Conservation (phyloP, 2,329 filamentous ascomycete species). For the Graphilbum ipis-grandicollis region DNA sequence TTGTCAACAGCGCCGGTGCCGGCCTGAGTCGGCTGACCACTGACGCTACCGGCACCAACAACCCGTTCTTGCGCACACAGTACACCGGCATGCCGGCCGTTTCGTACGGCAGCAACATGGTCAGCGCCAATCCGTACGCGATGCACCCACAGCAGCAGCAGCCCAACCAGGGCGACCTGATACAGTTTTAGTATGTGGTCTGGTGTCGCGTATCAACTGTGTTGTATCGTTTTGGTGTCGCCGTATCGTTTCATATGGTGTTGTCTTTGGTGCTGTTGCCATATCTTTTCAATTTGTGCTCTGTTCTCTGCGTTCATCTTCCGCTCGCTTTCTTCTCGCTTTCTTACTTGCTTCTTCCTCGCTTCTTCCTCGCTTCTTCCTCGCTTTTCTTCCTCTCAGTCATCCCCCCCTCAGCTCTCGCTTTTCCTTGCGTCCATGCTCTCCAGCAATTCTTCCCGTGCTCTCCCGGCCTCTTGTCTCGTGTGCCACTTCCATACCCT, state of each 20-base stretch:
- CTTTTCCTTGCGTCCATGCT: too few species aligned
- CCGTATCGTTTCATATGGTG: too few species aligned
- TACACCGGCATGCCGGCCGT: slow-evolving; percentile 59
- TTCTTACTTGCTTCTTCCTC: slow-evolving; percentile 1
- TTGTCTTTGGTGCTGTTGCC: too few species aligned
- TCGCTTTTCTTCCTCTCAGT: background rate
- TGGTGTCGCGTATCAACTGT: too few species aligned
- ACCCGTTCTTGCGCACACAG: slow-evolving; percentile 75
- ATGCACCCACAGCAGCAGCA: slow-evolving; percentile 32
- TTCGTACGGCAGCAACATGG: slow-evolving; percentile 35
- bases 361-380: background rate
- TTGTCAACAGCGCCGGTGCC: slow-evolving; percentile 85
- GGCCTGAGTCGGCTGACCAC: slow-evolving; percentile 53
- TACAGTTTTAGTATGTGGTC: slow-evolving; percentile 44
- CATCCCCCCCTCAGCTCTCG: too few species aligned
- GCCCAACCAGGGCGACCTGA: slow-evolving; percentile 32
- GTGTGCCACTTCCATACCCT: background rate
- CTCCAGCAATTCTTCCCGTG: background rate
- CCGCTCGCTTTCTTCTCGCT: slow-evolving; percentile 3
- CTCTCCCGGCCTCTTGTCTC: background rate
- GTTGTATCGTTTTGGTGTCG: too few species aligned
- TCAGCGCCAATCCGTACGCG: slow-evolving; percentile 40
- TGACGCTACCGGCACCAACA: slow-evolving; percentile 57
- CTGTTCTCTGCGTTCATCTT: slow-evolving; percentile 9
- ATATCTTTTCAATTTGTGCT: slow-evolving; percentile 3